Evolutionary conservation across 768 basidiomycete species (phyloP).

Genomic region (Lentinula sp.): DNA sequence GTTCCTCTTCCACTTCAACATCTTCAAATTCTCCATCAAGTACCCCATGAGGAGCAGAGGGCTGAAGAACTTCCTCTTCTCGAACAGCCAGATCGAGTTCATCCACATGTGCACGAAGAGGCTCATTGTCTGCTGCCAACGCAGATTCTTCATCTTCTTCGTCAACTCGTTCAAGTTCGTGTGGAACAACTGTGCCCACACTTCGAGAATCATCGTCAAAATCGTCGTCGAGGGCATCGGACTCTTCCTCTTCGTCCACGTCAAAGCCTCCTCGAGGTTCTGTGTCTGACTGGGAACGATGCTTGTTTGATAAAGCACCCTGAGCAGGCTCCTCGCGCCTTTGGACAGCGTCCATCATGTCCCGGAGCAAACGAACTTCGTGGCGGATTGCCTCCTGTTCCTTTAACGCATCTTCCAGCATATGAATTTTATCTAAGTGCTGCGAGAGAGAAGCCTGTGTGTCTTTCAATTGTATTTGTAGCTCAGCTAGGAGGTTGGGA

Average conservation of each 20-base stretch:
- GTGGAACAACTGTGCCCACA: slow-evolving; percentile 62
- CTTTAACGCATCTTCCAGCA: slow-evolving; percentile 71
- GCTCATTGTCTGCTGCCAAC: slow-evolving; percentile 13
- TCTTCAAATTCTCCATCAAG: slow-evolving; percentile 2
- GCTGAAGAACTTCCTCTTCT: neutral
- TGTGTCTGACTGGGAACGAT: neutral
- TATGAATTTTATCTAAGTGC: slow-evolving; percentile 78
- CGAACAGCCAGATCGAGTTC: neutral
- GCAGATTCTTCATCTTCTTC: slow-evolving; percentile 67
- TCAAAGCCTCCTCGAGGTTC: slow-evolving; percentile 24
- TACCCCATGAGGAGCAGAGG: neutral
- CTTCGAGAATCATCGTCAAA: slow-evolving; percentile 68
- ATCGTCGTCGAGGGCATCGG: slow-evolving; percentile 30
- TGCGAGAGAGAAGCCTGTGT: slow-evolving; percentile 72
- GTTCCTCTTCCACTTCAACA: slow-evolving; percentile 26
- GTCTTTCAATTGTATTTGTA: slow-evolving; percentile 79
- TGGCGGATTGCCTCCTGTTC: slow-evolving; percentile 82
- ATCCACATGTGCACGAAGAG: neutral
- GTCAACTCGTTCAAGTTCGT: slow-evolving; percentile 64
- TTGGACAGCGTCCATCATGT: slow-evolving; percentile 58
- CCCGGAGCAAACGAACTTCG: slow-evolving; percentile 69
- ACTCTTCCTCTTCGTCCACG: slow-evolving; percentile 22
- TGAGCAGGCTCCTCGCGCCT: slow-evolving; percentile 32
- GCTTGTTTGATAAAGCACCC: neutral
- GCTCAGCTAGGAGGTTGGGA: slow-evolving; percentile 35